Conservation (phyloP, 1,284 basidiomycete genomes). For the Gomphus bonarii region DNA sequence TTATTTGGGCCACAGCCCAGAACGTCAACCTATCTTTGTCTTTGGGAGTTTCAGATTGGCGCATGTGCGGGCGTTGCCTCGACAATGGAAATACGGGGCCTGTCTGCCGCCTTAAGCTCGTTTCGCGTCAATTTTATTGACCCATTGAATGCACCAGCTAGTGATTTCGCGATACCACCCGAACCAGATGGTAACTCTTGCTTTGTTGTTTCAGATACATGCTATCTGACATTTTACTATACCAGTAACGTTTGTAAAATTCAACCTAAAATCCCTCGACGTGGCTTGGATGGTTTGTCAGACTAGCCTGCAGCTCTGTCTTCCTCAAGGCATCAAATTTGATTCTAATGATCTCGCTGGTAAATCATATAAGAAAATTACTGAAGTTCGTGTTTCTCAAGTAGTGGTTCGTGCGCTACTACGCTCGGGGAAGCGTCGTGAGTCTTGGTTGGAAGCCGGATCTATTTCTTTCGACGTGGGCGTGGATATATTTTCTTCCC, state of each 20-base stretch:
- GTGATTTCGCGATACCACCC: constrained; percentile 48
- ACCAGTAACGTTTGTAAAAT: constrained; percentile 64
- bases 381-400: constrained; percentile 43
- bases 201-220: not conserved
- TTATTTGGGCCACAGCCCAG: constrained; percentile 81
- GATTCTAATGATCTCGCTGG: constrained; percentile 70
- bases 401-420: constrained; percentile 37
- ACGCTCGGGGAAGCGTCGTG: constrained; percentile 26
- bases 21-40: constrained; percentile 79
- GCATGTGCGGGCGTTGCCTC: constrained; percentile 48
- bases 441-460: constrained; percentile 63
- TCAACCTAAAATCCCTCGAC: constrained; percentile 44
- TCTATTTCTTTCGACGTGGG: constrained; percentile 42
- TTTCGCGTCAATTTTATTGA: constrained; percentile 69
- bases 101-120: constrained; percentile 44
- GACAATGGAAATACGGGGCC: constrained; percentile 40
- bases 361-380: constrained; percentile 48
- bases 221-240: constrained; percentile 12
- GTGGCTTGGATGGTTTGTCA: constrained; percentile 41
- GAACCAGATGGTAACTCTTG: constrained; percentile 64
- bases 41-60: constrained; percentile 78
- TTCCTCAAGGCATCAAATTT: constrained; percentile 52
- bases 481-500: constrained; percentile 62
- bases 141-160: constrained; percentile 68
- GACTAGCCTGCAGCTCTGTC: constrained; percentile 44